These are phyloP conservation scores for Boletus reticuloceps DNA, from an alignment of 768 basidiomycete genomes.

Conservation along the genomic window DNA sequence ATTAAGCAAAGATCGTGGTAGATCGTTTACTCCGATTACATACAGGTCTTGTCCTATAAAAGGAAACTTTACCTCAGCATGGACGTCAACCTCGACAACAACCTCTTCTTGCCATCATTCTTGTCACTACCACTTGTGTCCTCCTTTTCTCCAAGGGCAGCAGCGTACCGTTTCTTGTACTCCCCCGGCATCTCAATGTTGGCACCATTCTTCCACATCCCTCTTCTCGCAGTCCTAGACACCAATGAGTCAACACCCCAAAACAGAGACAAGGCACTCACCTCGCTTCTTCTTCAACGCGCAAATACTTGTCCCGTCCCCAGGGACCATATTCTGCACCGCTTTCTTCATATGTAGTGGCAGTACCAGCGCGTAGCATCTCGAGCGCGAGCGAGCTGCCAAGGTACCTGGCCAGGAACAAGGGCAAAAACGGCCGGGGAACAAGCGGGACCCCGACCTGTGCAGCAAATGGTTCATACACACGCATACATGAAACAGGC, in stretches of 20 bases:
- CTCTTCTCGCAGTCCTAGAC: conserved; percentile 54
- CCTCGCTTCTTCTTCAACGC: conserved; percentile 66
- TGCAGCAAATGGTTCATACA: not conserved
- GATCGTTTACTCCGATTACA: too few relatives aligned
- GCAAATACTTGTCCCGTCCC: conserved; percentile 63
- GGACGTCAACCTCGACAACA: conserved; percentile 6
- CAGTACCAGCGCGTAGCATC: conserved; percentile 82
- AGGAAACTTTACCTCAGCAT: not conserved
- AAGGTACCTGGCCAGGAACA: conserved; percentile 34
- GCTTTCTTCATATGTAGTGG: conserved; percentile 67
- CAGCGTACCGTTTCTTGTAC: conserved; percentile 70
- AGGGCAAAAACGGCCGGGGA: conserved; percentile 53
- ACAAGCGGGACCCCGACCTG: conserved; percentile 66
- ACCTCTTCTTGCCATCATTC: not conserved
- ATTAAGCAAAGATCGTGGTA: not conserved
- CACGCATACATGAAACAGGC: not conserved
- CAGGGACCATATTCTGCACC: conserved; percentile 78
- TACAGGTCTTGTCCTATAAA: too few relatives aligned
- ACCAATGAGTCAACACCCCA: not conserved
- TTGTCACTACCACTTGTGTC: not conserved
- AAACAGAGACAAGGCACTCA: conserved; percentile 23
- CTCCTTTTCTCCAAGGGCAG: conserved; percentile 4
- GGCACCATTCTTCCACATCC: conserved; percentile 69
- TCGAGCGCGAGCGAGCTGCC: conserved; percentile 58
- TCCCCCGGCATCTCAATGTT: conserved; percentile 68